phyloP scores from a whole-genome alignment of 1,284 basidiomycete genomes.

The Malassezia sp. region DNA sequence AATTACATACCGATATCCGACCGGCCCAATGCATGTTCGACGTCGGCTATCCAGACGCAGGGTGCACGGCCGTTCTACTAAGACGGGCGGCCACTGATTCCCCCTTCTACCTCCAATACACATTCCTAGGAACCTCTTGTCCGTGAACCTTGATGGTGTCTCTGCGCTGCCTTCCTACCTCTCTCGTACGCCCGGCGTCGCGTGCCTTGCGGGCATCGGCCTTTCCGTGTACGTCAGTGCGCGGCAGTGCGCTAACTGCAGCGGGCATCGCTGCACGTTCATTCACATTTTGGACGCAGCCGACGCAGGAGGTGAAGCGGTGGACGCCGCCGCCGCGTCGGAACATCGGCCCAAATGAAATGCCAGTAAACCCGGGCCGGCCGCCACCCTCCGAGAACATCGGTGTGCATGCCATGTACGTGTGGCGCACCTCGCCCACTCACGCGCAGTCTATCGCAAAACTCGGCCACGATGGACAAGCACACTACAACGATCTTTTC shows the following conservation, averaged over 20 bases:
- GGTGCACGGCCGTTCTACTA: too few species aligned
- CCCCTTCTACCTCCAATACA: too few species aligned
- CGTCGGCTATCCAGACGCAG: too few species aligned
- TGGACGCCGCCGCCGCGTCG: slow-evolving; percentile 9
- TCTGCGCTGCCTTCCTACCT: neutral
- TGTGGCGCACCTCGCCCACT: too few species aligned
- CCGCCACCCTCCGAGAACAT: slow-evolving; percentile 42
- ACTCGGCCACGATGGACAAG: slow-evolving; percentile 30
- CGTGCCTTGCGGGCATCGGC: too few species aligned
- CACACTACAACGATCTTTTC: slow-evolving; percentile 52
- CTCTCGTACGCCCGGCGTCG: too few species aligned
- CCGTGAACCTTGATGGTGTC: neutral
- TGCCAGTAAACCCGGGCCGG: slow-evolving; percentile 32
- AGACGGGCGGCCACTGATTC: too few species aligned
- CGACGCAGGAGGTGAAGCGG: slow-evolving; percentile 1
- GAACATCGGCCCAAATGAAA: neutral
- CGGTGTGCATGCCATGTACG: slow-evolving; percentile 43
- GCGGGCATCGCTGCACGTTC: neutral
- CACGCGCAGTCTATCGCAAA: slow-evolving; percentile 32
- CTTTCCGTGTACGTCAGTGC: neutral
- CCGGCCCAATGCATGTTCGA: too few species aligned
- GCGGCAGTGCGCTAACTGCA: too few species aligned
- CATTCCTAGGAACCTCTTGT: neutral
- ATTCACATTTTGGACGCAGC: slow-evolving; percentile 1
- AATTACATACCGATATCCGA: too few species aligned